Conservation (phyloP, 2,329 filamentous ascomycete species). For the Didymella lethalis region DNA sequence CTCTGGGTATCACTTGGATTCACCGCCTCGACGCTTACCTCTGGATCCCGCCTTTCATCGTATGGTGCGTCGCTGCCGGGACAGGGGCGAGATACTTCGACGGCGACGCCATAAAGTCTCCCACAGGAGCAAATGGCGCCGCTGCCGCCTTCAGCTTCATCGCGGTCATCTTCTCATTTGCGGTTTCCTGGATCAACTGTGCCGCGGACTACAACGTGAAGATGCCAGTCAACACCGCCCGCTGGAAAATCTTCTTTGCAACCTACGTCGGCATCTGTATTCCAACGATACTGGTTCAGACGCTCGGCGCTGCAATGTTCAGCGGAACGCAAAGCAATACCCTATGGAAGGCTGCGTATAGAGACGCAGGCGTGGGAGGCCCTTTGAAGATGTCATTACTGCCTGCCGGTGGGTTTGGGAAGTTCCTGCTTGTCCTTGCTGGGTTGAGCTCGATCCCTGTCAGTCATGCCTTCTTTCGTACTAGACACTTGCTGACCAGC, state of each 20-base stretch:
- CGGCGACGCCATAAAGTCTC: slow-evolving; percentile 33
- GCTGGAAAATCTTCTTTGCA: slow-evolving; percentile 3
- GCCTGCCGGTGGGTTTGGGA: not conserved
- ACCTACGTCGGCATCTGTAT: slow-evolving; percentile 2
- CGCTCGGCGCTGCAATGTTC: slow-evolving; percentile 1
- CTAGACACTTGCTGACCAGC: not conserved
- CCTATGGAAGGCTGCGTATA: slow-evolving; percentile 1
- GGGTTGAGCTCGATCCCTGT: slow-evolving; percentile 1
- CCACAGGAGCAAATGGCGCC: slow-evolving; percentile 42
- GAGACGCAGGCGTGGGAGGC: not conserved
- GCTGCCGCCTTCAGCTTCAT: slow-evolving; percentile 49
- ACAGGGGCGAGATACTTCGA: slow-evolving; percentile 48
- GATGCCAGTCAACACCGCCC: slow-evolving; percentile 5
- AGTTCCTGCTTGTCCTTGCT: not conserved
- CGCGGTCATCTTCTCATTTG: slow-evolving; percentile 50
- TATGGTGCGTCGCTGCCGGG: slow-evolving; percentile 51
- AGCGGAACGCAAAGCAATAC: not conserved
- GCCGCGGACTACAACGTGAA: slow-evolving; percentile 46
- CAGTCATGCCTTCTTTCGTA: not conserved
- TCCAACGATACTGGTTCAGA: not conserved
- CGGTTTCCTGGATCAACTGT: slow-evolving; percentile 51
- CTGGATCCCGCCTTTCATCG: slow-evolving; percentile 50
- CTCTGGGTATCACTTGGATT: slow-evolving; percentile 51
- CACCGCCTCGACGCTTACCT: slow-evolving; percentile 49
- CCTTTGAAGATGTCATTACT: not conserved